These are phyloP conservation scores for Brassica hybrid DNA, from an alignment of 441 rosid genomes.

Conservation along the genomic window DNA sequence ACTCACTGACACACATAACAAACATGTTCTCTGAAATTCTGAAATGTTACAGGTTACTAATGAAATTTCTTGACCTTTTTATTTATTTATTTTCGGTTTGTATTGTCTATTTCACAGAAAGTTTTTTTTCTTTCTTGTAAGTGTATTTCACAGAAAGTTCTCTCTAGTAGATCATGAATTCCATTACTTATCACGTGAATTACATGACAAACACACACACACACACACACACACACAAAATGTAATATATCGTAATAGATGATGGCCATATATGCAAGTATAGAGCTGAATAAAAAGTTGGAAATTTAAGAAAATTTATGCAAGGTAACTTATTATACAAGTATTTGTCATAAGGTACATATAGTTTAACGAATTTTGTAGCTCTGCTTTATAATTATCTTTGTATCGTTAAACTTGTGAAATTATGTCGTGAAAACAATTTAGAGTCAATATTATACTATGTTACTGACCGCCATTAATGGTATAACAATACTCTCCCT, in stretches of 20 bases:
- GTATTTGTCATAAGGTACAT: background rate
- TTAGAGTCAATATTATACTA: background rate
- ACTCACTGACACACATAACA: conserved; percentile 18
- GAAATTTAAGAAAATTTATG: background rate
- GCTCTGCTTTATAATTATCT: background rate
- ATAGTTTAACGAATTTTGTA: background rate
- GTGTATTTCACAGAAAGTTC: background rate
- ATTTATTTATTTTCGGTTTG: background rate
- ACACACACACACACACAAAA: background rate
- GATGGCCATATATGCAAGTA: background rate
- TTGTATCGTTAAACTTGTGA: background rate
- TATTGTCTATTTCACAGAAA: background rate
- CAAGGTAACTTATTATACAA: background rate
- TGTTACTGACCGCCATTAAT: conserved; percentile 12
- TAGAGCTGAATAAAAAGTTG: background rate
- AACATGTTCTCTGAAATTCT: conserved; percentile 18
- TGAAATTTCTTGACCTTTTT: conserved; percentile 20
- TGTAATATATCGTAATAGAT: background rate
- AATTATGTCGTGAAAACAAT: background rate
- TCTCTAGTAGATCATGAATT: background rate
- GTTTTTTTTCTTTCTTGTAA: no score
- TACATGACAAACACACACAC: background rate
- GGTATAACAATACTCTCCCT: conserved; percentile 8
- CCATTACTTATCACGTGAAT: background rate
- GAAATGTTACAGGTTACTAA: conserved; percentile 9